These are phyloP conservation scores for Recurvomyces mirabilis DNA, from an alignment of 495 filamentous ascomycete species.

Conservation along the genomic window DNA sequence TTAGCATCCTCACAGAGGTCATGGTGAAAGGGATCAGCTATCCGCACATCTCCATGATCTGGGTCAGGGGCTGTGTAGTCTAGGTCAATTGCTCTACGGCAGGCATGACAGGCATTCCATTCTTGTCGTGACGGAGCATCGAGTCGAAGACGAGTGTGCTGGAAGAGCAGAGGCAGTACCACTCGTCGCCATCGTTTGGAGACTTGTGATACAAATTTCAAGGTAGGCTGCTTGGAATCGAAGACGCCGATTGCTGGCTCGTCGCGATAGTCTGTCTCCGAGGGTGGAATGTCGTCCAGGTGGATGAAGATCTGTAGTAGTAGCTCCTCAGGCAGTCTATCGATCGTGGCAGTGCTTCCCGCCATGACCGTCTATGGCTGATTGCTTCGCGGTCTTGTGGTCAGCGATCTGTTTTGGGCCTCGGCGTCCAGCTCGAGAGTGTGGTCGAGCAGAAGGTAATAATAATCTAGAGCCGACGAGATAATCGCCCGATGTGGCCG, in stretches of 20 bases:
- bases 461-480: too few species aligned
- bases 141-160: constrained; percentile 11
- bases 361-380: too few species aligned
- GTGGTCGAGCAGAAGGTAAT: too few species aligned
- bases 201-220: constrained; percentile 17
- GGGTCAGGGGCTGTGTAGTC: too few species aligned
- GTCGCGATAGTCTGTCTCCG: constrained; percentile 8
- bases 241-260: constrained; percentile 16
- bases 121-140: background rate
- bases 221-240: background rate
- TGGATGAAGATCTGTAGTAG: constrained; percentile 15
- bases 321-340: constrained; percentile 21
- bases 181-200: constrained; percentile 16
- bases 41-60: too few species aligned
- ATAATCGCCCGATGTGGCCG: too few species aligned
- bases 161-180: constrained; percentile 17
- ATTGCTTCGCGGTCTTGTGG: too few species aligned
- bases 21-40: background rate
- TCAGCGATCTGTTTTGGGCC: too few species aligned
- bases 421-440: too few species aligned
- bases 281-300: constrained; percentile 17
- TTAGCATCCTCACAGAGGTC: background rate
- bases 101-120: too few species aligned
- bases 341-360: too few species aligned
- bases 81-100: too few species aligned